Evolutionary conservation across 768 basidiomycete genomes (phyloP).

Genomic region (Psilocybe subaeruginosa): DNA sequence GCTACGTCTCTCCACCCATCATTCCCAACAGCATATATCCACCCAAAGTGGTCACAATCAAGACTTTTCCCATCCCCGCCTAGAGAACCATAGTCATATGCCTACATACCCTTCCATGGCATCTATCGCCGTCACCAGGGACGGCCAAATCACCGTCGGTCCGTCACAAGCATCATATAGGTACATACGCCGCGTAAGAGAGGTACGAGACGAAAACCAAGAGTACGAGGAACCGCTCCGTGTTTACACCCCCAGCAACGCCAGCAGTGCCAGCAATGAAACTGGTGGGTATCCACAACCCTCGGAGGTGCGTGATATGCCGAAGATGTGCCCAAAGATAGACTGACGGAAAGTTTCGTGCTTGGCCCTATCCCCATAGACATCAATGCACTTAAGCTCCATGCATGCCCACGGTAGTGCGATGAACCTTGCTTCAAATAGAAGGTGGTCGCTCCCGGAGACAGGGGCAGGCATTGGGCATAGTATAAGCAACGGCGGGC

Average conservation of each 20-base stretch:
- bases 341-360: background rate
- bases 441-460: constrained; percentile 24
- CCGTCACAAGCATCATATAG: constrained; percentile 15
- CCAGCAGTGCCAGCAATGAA: constrained; percentile 3
- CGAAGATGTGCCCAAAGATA: background rate
- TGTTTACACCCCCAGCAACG: constrained; percentile 7
- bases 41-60: background rate
- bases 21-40: constrained; percentile 5
- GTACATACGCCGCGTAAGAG: constrained; percentile 8
- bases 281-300: constrained; percentile 1
- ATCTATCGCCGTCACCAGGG: background rate
- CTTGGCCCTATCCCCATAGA: background rate
- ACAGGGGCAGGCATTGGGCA: constrained; percentile 2
- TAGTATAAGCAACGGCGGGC: constrained; percentile 4
- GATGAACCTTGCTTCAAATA: constrained; percentile 6
- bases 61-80: background rate
- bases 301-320: constrained; percentile 14
- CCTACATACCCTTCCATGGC: background rate
- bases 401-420: background rate
- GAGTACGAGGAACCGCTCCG: constrained; percentile 3
- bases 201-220: constrained; percentile 6
- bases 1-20: constrained; percentile 13
- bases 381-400: background rate
- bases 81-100: constrained; percentile 1
- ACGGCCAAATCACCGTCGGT: background rate